These are phyloP conservation scores for Perkinsus chesapeaki DNA, from an alignment of 169 alveolate genomes.

Conservation along the genomic window DNA sequence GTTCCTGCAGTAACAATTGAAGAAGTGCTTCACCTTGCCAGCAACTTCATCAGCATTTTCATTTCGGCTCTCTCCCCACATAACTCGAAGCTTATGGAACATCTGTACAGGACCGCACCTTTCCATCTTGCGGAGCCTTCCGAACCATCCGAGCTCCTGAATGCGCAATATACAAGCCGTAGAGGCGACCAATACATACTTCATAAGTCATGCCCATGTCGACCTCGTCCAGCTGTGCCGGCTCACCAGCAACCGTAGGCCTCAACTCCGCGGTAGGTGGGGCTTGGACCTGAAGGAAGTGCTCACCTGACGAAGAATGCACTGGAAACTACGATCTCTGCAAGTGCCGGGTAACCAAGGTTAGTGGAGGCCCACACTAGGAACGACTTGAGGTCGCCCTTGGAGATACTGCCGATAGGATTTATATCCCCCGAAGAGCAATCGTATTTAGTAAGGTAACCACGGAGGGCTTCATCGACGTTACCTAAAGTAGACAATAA, in stretches of 20 bases:
- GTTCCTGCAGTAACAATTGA: conserved; percentile 52
- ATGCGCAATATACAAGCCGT: background rate
- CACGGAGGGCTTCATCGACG: conserved; percentile 60
- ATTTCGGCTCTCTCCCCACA: conserved; percentile 35
- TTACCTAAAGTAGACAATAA: conserved; percentile 45
- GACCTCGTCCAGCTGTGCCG: conserved; percentile 53
- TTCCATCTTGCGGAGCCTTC: conserved; percentile 48
- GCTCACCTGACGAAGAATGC: background rate
- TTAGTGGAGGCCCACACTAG: background rate
- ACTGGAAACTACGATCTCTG: background rate
- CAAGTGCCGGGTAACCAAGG: background rate
- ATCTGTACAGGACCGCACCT: conserved; percentile 63
- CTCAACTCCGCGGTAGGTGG: conserved; percentile 72
- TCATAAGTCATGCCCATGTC: conserved; percentile 77
- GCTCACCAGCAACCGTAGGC: conserved; percentile 24
- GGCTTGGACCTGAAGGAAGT: conserved; percentile 25
- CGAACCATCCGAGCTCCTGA: conserved; percentile 52
- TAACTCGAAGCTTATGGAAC: conserved; percentile 39
- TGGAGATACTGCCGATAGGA: conserved; percentile 76
- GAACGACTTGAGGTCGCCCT: conserved; percentile 20
- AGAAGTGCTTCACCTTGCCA: conserved; percentile 68
- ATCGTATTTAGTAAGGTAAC: conserved; percentile 82
- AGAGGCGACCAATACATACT: background rate
- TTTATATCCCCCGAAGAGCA: conserved; percentile 79
- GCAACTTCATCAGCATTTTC: conserved; percentile 37